Evolutionary conservation across 1,284 basidiomycete species (phyloP), one percentile per base, ranked within the genome.

Genomic region (Trametes polyzona): DNA sequence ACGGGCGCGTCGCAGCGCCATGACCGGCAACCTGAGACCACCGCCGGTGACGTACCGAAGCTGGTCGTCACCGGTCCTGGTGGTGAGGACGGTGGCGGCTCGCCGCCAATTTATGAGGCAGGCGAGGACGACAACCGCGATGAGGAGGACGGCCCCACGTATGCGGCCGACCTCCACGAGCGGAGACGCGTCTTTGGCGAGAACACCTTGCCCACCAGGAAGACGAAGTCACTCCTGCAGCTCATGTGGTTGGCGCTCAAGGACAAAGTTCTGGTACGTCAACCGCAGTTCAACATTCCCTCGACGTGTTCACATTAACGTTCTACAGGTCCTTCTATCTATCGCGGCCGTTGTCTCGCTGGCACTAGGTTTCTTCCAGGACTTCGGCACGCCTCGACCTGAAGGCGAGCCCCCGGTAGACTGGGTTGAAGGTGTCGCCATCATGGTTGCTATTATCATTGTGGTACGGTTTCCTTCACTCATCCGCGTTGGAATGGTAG

Each of bases 341-440:
- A 83, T 98, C 67, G 95, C 95, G 35, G 96, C 97, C 4, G 86
- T 93, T 51, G 83, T 99, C 43, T 98, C 96, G 3, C 82, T 99
- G 41, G 95, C 95, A 9, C 86, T 99, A 19, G 96, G 97, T 51
- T 76, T 99, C 39, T 98, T 98, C 76, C 90, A 95, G 71, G 93
- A 95, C 68, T 90, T 98, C 68, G 95, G 94, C 12, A 85, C 88
- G 0, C 72, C 82, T 0, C 82, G 84, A 6, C 73, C 84, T 12
- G 64, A 73, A 3, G 84, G 81, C 40, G 76, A 86, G 40, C 85
- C 92, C 16, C 83, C 82, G 14, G 90, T 92, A 2, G 96, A 98
- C 68, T 99, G 96, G 96, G 95, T 99, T 4, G 96, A 99, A 77
- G 97, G 97, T 68, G 94, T 99, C 12, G 95, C 96, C 7, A 99